Conservation (phyloP, 192 early-diverging fungal species). For the Linnemannia elongata region DNA sequence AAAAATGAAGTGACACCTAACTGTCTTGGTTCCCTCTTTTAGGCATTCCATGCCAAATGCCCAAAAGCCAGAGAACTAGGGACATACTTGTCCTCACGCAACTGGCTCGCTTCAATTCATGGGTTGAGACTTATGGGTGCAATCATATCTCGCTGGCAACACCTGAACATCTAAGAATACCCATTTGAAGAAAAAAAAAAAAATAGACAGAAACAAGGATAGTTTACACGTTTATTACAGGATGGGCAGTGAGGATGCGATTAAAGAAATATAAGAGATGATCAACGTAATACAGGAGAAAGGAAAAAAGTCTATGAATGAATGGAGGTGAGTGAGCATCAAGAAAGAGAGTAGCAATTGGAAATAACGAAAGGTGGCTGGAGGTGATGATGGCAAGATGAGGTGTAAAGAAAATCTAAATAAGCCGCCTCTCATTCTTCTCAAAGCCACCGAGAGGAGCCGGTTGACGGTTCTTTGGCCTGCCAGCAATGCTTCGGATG, state of each 20-base stretch:
- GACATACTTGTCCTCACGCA: not conserved
- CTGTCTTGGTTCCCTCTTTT: not conserved
- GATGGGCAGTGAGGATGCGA: not conserved
- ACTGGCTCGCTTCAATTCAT: not conserved
- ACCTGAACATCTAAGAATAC: not conserved
- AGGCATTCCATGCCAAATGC: not conserved
- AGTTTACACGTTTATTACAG: constrained; percentile 9
- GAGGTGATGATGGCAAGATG: no score
- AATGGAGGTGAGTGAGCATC: not conserved
- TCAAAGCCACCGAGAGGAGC: not conserved
- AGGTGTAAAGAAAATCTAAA: not conserved
- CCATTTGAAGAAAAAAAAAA: not conserved
- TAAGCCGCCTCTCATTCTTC: not conserved
- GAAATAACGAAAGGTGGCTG: not conserved
- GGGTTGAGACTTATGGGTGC: not conserved
- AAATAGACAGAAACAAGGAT: not conserved
- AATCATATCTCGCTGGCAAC: not conserved
- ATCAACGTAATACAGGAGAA: not conserved
- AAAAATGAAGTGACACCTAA: not conserved
- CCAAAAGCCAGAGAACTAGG: no score
- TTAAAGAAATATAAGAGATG: not conserved
- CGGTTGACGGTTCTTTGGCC: constrained; percentile 12
- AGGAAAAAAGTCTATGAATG: not conserved
- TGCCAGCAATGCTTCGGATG: constrained; percentile 49
- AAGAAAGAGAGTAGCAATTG: not conserved